phyloP scores from a whole-genome alignment of 352 stramenopile species.

The Globisporangium paroecandrum region DNA sequence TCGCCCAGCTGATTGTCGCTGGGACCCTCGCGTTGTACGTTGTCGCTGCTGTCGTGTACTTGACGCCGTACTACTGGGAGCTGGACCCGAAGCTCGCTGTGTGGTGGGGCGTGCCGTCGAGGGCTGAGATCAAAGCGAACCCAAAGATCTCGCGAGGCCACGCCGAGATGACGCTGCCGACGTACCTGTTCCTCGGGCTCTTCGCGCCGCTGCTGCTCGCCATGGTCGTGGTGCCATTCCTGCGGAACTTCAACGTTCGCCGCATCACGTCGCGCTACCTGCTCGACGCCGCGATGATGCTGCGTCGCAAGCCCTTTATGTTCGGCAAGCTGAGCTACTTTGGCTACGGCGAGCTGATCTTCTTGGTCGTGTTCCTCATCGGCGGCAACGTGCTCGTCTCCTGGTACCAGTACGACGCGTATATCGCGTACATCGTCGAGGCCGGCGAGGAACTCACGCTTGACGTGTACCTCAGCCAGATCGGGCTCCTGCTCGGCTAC shows the following conservation, averaged over 20 bases:
- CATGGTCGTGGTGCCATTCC: conserved; percentile 1
- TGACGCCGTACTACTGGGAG: conserved; percentile 23
- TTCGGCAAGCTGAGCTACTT: conserved; percentile 15
- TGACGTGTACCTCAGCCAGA: conserved; percentile 11
- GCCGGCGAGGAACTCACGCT: neutral
- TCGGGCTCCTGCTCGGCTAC: conserved; percentile 23
- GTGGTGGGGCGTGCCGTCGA: conserved; percentile 23
- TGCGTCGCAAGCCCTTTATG: conserved; percentile 21
- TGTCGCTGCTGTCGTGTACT: conserved; percentile 11
- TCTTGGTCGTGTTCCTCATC: conserved; percentile 19
- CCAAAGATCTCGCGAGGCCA: conserved; percentile 15
- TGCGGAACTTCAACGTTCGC: conserved; percentile 20
- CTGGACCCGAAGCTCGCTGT: conserved; percentile 18
- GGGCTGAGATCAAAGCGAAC: conserved; percentile 13
- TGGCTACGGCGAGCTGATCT: conserved; percentile 22
- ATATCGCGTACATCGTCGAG: conserved; percentile 8
- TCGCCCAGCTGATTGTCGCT: conserved; percentile 15
- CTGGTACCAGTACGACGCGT: conserved; percentile 19
- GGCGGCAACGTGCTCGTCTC: conserved; percentile 21
- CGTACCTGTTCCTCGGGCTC: conserved; percentile 20
- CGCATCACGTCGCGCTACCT: conserved; percentile 21
- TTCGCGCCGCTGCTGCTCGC: conserved; percentile 15
- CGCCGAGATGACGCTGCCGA: conserved; percentile 22
- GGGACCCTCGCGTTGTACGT: conserved; percentile 17
- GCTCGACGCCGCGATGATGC: conserved; percentile 11